phyloP scores from a whole-genome alignment of 2,329 filamentous ascomycete species.

The Aspergillus transmontanensis region DNA sequence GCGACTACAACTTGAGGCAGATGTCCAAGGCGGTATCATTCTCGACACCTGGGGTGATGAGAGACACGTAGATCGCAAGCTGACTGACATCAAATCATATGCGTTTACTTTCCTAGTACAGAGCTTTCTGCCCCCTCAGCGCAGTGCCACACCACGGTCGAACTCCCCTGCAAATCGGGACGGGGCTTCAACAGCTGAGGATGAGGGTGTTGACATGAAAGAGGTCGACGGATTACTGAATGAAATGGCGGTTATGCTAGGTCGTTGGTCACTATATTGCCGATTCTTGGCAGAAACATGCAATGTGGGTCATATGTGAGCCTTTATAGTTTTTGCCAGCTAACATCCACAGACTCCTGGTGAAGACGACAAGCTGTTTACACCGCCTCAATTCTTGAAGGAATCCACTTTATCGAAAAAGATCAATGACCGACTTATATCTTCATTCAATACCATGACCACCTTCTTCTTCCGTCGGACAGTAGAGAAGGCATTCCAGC shows the following conservation, averaged over 20 bases:
- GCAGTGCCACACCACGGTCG: conserved; percentile 67
- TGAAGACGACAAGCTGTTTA: conserved; percentile 59
- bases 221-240: conserved; percentile 85
- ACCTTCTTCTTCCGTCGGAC: conserved; percentile 96
- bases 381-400: conserved; percentile 71
- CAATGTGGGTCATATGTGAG: conserved; percentile 58
- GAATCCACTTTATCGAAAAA: conserved; percentile 83
- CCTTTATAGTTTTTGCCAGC: conserved; percentile 13
- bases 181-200: conserved; percentile 65
- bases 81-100: conserved; percentile 96
- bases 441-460: conserved; percentile 87
- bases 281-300: conserved; percentile 88
- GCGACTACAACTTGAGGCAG: conserved; percentile 87
- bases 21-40: conserved; percentile 93
- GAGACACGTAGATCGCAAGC: conserved; percentile 75
- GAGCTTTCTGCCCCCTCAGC: conserved; percentile 79
- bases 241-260: conserved; percentile 89
- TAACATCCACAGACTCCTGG: conserved; percentile 36
- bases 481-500: conserved; percentile 95
- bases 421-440: conserved; percentile 70
- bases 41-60: conserved; percentile 96
- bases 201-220: conserved; percentile 95
- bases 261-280: conserved; percentile 88
- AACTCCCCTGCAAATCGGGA: conserved; percentile 72
- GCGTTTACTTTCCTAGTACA: conserved; percentile 96